Evolutionary conservation across 2,329 filamentous ascomycete species (phyloP).

Genomic region (Aspergillus felis): DNA sequence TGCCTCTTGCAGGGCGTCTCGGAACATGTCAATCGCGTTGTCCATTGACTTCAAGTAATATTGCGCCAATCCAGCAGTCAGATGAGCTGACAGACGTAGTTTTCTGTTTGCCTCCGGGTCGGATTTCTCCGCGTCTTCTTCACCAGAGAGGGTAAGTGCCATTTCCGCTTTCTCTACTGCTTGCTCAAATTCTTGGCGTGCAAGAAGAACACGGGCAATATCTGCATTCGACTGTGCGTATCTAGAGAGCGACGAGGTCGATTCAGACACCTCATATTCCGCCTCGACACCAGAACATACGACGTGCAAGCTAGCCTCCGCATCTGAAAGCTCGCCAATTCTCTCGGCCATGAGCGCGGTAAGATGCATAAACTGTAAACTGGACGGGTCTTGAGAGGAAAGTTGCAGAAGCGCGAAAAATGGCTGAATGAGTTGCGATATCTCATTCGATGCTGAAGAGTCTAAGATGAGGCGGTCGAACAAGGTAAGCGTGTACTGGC

Average conservation of each 20-base stretch:
- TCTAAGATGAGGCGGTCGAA: slow-evolving; percentile 75
- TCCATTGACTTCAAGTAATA: slow-evolving; percentile 66
- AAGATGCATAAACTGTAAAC: slow-evolving; percentile 72
- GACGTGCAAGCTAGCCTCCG: slow-evolving; percentile 60
- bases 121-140: slow-evolving; percentile 62
- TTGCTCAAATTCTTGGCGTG: slow-evolving; percentile 58
- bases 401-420: slow-evolving; percentile 86
- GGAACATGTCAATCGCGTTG: slow-evolving; percentile 73
- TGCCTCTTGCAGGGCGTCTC: slow-evolving; percentile 73
- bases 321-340: slow-evolving; percentile 62
- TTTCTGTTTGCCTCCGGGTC: slow-evolving; percentile 60
- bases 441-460: slow-evolving; percentile 48
- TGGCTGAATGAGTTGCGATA: slow-evolving; percentile 70
- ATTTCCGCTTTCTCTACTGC: slow-evolving; percentile 78
- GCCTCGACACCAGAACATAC: slow-evolving; percentile 70
- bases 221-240: slow-evolving; percentile 85
- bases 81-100: slow-evolving; percentile 74
- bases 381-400: slow-evolving; percentile 63
- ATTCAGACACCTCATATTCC: slow-evolving; percentile 82
- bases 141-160: slow-evolving; percentile 74
- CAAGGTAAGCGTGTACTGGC: slow-evolving; percentile 72
- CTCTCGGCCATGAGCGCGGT: slow-evolving; percentile 78
- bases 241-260: slow-evolving; percentile 64
- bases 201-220: slow-evolving; percentile 77
- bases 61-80: slow-evolving; percentile 79